A percentile compares a stretch with the other conserved stretches of the same genome.
phyloP scores from a whole-genome alignment of 2,329 filamentous ascomycete species.

The Diaporthe sp. region DNA sequence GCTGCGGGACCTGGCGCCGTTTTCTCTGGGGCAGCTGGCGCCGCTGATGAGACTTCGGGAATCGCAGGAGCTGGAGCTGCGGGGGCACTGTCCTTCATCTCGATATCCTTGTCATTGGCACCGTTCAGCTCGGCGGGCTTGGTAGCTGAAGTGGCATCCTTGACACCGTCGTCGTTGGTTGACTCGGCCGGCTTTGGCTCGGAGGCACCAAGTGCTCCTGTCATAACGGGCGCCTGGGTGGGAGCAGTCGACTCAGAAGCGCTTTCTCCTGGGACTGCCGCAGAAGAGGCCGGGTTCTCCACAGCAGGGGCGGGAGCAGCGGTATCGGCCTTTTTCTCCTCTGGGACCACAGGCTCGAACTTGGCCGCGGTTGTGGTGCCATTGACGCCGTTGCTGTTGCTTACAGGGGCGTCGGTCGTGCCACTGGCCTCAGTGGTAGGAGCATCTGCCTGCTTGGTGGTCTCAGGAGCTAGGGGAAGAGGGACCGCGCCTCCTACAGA shows the following conservation, averaged over 20 bases:
- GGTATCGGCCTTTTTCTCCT: conserved; percentile 34
- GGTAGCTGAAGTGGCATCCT: conserved; percentile 27
- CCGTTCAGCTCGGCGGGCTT: background rate
- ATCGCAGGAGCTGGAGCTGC: conserved; percentile 3
- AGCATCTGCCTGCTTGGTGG: conserved; percentile 32
- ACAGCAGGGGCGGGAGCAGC: conserved; percentile 26
- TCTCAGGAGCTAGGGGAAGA: conserved; percentile 31
- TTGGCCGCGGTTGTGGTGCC: conserved; percentile 33
- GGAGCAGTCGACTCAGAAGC: conserved; percentile 27
- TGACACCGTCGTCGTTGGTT: conserved; percentile 34
- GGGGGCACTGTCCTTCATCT: conserved; percentile 42
- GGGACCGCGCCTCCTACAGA: conserved; percentile 17
- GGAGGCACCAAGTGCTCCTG: conserved; percentile 33
- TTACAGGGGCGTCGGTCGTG: conserved; percentile 4
- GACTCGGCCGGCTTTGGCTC: conserved; percentile 32
- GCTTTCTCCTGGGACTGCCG: conserved; percentile 15
- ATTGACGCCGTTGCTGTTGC: conserved; percentile 29
- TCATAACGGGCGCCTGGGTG: conserved; percentile 35
- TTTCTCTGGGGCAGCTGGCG: conserved; percentile 17
- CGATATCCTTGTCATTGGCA: conserved; percentile 37
- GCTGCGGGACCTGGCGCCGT: conserved; percentile 12
- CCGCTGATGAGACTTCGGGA: conserved; percentile 1
- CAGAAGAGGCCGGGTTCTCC: conserved; percentile 19
- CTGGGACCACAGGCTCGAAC: conserved; percentile 30
- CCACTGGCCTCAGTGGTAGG: conserved; percentile 33